phyloP scores from a whole-genome alignment of 2,329 filamentous ascomycete species.

The Fusarium pininemorale region DNA sequence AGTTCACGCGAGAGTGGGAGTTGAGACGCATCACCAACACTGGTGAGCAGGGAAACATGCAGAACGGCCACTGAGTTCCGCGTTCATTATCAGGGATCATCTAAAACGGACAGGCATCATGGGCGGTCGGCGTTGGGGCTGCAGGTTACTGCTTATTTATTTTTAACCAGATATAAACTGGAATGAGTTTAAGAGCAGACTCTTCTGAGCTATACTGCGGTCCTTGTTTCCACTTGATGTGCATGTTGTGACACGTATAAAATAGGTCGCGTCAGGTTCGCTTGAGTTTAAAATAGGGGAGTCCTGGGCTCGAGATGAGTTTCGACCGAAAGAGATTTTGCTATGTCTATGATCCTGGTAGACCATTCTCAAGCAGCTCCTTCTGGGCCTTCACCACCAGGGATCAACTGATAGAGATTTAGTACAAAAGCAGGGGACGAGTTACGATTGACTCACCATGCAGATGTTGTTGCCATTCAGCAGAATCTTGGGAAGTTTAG shows the following conservation, averaged over 20 bases:
- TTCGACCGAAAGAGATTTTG: constrained; percentile 5
- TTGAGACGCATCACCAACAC: constrained; percentile 83
- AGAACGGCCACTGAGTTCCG: constrained; percentile 46
- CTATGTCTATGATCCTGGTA: background rate
- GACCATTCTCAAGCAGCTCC: constrained; percentile 36
- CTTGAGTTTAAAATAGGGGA: background rate
- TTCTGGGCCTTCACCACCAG: constrained; percentile 77
- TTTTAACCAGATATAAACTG: constrained; percentile 26
- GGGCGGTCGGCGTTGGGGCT: constrained; percentile 41
- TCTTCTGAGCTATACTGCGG: constrained; percentile 16
- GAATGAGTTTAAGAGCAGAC: constrained; percentile 30
- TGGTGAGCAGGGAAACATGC: constrained; percentile 63
- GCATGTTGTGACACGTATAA: background rate
- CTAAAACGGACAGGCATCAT: constrained; percentile 29
- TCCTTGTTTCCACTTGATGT: constrained; percentile 13
- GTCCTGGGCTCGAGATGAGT: background rate
- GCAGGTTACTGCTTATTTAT: constrained; percentile 34
- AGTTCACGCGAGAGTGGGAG: constrained; percentile 94
- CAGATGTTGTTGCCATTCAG: constrained; percentile 99
- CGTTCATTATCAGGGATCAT: constrained; percentile 9
- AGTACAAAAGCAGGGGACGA: background rate
- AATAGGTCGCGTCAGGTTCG: background rate
- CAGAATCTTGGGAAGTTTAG: constrained; percentile 91
- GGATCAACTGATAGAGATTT: constrained; percentile 69
- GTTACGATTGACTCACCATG: constrained; percentile 76